Percentiles rank a stretch among this genome's conserved stretches.
Evolutionary conservation across 225 moss, liverwort and hornwort species (phyloP).

Genomic region (Ulota crispa): DNA sequence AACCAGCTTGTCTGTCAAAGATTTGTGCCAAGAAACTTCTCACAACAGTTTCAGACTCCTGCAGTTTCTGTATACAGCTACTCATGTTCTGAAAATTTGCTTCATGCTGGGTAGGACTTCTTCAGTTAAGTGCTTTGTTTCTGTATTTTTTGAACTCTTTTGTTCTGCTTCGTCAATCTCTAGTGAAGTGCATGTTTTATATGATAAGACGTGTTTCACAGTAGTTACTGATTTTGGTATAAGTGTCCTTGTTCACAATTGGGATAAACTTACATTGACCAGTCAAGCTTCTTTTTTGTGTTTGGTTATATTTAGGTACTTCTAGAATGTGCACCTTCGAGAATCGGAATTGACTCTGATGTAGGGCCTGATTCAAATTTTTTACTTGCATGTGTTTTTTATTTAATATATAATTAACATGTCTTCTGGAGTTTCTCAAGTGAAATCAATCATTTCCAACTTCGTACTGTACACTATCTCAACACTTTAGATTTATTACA

Average conservation of each 20-base stretch:
- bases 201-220: too few relatives aligned
- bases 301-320: too few relatives aligned
- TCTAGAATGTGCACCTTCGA: too few relatives aligned
- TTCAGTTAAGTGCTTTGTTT: slow-evolving; percentile 1
- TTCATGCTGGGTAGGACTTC: background rate
- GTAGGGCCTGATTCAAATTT: too few relatives aligned
- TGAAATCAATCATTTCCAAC: too few relatives aligned
- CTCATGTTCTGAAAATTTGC: background rate
- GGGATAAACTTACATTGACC: background rate
- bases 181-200: background rate
- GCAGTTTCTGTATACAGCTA: background rate
- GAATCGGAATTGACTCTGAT: too few relatives aligned
- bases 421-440: too few relatives aligned
- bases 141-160: background rate
- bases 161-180: background rate
- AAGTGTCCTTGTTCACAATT: background rate
- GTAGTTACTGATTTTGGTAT: background rate
- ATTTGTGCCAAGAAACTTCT: background rate
- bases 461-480: too few relatives aligned
- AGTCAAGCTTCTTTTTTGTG: too few relatives aligned
- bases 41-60: background rate
- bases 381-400: too few relatives aligned
- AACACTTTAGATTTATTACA: too few relatives aligned
- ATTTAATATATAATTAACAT: too few relatives aligned
- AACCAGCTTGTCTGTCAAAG: background rate